Evolutionary conservation across 2,329 filamentous ascomycete species (phyloP).

Genomic region (Neocucurbitaria cava): DNA sequence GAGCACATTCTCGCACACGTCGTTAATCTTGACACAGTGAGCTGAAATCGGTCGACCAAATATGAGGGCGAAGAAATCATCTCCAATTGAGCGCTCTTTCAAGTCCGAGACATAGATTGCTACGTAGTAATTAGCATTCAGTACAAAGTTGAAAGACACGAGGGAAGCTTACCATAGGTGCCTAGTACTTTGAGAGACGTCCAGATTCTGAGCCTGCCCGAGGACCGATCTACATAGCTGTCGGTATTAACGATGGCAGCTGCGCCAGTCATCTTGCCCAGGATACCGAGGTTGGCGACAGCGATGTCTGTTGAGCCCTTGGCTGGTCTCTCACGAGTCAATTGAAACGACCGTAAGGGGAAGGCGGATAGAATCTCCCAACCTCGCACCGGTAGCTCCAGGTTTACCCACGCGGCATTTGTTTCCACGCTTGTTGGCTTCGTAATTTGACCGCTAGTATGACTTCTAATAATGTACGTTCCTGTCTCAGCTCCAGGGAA

Average conservation of each 20-base stretch:
- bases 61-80: constrained; percentile 77
- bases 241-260: constrained; percentile 75
- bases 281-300: constrained; percentile 76
- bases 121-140: constrained; percentile 35
- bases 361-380: constrained; percentile 85
- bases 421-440: constrained; percentile 56
- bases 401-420: constrained; percentile 61
- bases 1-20: constrained; percentile 65
- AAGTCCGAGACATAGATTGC: constrained; percentile 81
- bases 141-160: background rate
- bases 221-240: constrained; percentile 62
- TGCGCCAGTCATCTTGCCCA: constrained; percentile 89
- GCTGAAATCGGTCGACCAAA: constrained; percentile 73
- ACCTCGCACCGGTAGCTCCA: constrained; percentile 69
- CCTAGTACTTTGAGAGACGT: constrained; percentile 82
- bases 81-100: constrained; percentile 63
- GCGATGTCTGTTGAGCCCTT: constrained; percentile 50
- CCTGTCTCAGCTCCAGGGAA: constrained; percentile 73
- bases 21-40: constrained; percentile 67
- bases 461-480: constrained; percentile 75
- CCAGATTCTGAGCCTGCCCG: constrained; percentile 69
- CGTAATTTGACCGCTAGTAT: constrained; percentile 70
- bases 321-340: constrained; percentile 49
- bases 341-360: constrained; percentile 65
- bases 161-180: constrained; percentile 62